Conservation (phyloP, 1,139 yeast genomes). For the Pichia sp. region DNA sequence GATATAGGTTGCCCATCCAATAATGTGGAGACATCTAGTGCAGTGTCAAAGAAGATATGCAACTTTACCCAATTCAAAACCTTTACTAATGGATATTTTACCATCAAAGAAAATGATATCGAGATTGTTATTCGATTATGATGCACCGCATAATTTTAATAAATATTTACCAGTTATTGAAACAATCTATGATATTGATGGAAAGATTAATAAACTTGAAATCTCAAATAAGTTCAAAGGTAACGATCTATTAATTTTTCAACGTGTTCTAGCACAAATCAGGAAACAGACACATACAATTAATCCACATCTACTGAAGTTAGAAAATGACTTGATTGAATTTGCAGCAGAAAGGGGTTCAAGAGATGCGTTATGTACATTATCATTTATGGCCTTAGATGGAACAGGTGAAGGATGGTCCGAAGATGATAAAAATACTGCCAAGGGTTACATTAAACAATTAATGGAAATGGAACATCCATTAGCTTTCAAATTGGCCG, state of each 20-base stretch:
- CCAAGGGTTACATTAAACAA: slow-evolving; percentile 53
- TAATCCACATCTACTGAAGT: slow-evolving; percentile 46
- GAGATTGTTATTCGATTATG: slow-evolving; percentile 57
- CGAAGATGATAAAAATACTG: slow-evolving; percentile 39
- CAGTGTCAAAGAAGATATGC: slow-evolving; percentile 8
- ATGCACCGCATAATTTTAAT: slow-evolving; percentile 47
- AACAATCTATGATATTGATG: slow-evolving; percentile 37
- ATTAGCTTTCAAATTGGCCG: slow-evolving; percentile 42
- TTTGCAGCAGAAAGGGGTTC: slow-evolving; percentile 80
- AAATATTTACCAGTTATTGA: slow-evolving; percentile 50
- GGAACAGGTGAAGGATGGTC: slow-evolving; percentile 23
- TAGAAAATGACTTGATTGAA: slow-evolving; percentile 70
- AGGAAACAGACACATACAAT: slow-evolving; percentile 55
- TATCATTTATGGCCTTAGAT: slow-evolving; percentile 56
- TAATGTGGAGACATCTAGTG: background rate
- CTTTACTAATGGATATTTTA: slow-evolving; percentile 44
- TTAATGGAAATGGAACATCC: slow-evolving; percentile 44
- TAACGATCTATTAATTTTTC: slow-evolving; percentile 60
- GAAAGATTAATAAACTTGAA: slow-evolving; percentile 27
- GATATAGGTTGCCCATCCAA: background rate
- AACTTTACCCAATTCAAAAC: slow-evolving; percentile 26
- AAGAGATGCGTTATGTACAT: slow-evolving; percentile 68
- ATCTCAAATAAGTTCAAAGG: slow-evolving; percentile 34
- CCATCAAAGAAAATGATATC: slow-evolving; percentile 56
- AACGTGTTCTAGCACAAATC: slow-evolving; percentile 56